phyloP scores from a whole-genome alignment of 306 rosid species.

The Malus sieversii region DNA sequence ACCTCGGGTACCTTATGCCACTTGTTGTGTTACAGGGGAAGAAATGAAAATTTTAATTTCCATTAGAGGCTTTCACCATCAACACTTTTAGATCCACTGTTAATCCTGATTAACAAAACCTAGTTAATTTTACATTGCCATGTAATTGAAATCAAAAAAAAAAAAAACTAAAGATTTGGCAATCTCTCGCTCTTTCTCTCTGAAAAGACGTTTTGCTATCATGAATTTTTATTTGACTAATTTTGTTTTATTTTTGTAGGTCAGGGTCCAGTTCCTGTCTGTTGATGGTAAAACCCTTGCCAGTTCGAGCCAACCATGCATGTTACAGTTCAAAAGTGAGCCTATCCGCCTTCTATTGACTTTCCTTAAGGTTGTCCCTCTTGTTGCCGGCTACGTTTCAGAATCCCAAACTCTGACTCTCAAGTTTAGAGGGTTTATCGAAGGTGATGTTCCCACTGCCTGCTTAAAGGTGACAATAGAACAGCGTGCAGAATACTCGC shows the following conservation, averaged over 20 bases:
- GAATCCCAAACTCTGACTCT: conserved; percentile 61
- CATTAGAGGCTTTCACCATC: neutral
- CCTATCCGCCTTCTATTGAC: conserved; percentile 58
- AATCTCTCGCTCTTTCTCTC: neutral
- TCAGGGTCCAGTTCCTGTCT: conserved; percentile 52
- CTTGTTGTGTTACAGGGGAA: neutral
- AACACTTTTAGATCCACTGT: neutral
- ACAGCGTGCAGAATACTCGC: conserved; percentile 57
- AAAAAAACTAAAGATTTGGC: neutral
- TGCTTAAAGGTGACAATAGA: conserved; percentile 66
- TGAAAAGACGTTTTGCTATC: neutral
- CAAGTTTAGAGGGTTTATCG: conserved; percentile 54
- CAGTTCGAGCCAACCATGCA: conserved; percentile 66
- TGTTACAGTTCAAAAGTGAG: conserved; percentile 69
- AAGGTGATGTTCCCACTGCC: conserved; percentile 54
- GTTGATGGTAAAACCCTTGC: conserved; percentile 53
- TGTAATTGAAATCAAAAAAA: neutral
- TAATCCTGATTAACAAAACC: neutral
- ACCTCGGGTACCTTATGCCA: neutral
- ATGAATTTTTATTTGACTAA: conserved; percentile 3
- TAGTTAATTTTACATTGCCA: neutral
- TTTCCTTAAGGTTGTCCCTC: conserved; percentile 58
- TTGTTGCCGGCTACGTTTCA: conserved; percentile 52
- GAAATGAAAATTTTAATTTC: neutral
- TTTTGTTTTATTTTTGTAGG: conserved; percentile 30